Conservation (phyloP, 1,284 basidiomycete species). For the Ceratobasidium theobromae region DNA sequence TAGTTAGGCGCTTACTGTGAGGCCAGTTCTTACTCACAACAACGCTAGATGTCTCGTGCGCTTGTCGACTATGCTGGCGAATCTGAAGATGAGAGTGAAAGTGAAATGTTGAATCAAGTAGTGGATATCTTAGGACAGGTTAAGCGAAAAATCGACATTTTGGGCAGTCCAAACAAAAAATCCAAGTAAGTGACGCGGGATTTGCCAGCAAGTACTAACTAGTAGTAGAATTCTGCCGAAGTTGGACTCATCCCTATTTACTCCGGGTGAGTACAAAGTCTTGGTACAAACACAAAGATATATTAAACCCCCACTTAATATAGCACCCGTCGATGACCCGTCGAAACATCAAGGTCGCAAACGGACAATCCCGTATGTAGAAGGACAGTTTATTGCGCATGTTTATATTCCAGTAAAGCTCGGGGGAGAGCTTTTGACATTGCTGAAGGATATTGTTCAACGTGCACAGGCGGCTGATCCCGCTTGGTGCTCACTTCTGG, state of each 20-base stretch:
- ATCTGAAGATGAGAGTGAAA: conserved; percentile 2
- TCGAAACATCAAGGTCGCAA: conserved; percentile 74
- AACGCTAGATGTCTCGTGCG: not conserved
- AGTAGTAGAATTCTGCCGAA: not conserved
- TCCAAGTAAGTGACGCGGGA: conserved; percentile 1
- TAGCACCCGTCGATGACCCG: conserved; percentile 61
- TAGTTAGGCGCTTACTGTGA: too few species aligned
- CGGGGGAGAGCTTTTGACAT: conserved; percentile 47
- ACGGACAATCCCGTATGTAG: conserved; percentile 69
- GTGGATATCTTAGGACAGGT: too few species aligned
- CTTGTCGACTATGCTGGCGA: conserved; percentile 24
- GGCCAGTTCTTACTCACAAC: too few species aligned
- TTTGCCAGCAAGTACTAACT: not conserved
- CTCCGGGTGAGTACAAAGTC: not conserved
- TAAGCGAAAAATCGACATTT: too few species aligned
- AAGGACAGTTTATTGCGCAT: conserved; percentile 76
- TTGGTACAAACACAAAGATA: not conserved
- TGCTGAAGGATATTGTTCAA: conserved; percentile 54
- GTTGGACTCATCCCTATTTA: conserved; percentile 10
- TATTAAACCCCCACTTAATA: not conserved
- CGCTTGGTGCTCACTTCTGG: conserved; percentile 51
- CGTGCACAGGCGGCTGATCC: conserved; percentile 51
- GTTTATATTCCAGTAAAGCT: conserved; percentile 66
- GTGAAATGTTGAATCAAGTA: not conserved
- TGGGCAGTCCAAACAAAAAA: not conserved